Evolutionary conservation across 768 basidiomycete species (phyloP).

Genomic region (Rubroboletus pulcherrimus): DNA sequence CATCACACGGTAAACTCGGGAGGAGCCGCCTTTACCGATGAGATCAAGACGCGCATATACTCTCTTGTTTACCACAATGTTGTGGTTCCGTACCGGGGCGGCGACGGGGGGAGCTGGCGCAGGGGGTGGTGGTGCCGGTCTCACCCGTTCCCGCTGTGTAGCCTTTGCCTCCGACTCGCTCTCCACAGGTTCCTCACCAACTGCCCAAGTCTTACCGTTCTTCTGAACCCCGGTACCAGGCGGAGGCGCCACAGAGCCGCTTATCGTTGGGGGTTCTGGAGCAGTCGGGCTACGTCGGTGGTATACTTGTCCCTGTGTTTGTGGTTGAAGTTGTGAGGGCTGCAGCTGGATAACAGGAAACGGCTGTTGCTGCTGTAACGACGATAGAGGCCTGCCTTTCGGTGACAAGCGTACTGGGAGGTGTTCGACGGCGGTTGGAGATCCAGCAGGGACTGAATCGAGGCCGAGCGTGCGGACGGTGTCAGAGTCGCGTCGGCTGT

Average conservation of each 20-base stretch:
- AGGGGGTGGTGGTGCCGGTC: constrained; percentile 37
- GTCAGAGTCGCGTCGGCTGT: constrained; percentile 73
- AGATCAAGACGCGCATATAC: constrained; percentile 81
- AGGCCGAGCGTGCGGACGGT: constrained; percentile 55
- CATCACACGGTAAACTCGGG: constrained; percentile 92
- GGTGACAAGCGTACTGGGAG: constrained; percentile 30
- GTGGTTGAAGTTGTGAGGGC: constrained; percentile 19
- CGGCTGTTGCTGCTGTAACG: constrained; percentile 26
- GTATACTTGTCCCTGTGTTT: constrained; percentile 33
- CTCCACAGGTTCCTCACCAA: constrained; percentile 41
- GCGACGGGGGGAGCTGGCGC: constrained; percentile 18
- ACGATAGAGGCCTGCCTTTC: constrained; percentile 22
- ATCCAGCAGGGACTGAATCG: constrained; percentile 37
- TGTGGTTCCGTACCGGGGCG: constrained; percentile 37
- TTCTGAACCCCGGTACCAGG: constrained; percentile 19
- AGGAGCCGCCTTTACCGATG: constrained; percentile 92
- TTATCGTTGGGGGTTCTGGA: constrained; percentile 53
- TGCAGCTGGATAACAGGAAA: constrained; percentile 25
- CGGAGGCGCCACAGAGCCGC: constrained; percentile 23
- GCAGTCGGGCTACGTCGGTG: constrained; percentile 71
- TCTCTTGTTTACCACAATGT: constrained; percentile 59
- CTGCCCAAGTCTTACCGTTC: constrained; percentile 43
- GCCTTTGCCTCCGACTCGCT: constrained; percentile 32
- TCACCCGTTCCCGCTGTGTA: constrained; percentile 22
- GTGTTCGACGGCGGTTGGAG: constrained; percentile 53